These are phyloP conservation scores for Durotheca rogersii DNA, from an alignment of 495 filamentous ascomycete genomes.

Conservation along the genomic window DNA sequence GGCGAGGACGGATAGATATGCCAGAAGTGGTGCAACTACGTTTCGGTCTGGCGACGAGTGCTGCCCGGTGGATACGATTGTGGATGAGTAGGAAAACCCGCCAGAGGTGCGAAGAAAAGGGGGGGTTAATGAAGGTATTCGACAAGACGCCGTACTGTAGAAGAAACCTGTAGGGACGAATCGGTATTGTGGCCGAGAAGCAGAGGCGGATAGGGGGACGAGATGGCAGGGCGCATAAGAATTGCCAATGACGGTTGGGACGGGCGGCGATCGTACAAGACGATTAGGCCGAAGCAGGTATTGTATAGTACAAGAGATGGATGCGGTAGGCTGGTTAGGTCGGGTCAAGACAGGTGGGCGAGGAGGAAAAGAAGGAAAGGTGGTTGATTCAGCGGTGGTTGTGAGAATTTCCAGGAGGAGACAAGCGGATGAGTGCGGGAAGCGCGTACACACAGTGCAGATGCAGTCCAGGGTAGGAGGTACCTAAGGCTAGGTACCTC, in stretches of 20 bases:
- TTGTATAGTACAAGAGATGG: slow-evolving; percentile 28
- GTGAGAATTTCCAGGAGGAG: slow-evolving; percentile 27
- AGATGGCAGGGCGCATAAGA: too few species aligned
- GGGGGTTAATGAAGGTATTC: slow-evolving; percentile 28
- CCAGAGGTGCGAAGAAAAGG: slow-evolving; percentile 13
- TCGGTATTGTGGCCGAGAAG: slow-evolving; percentile 15
- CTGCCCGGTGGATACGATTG: slow-evolving; percentile 8
- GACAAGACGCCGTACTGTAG: slow-evolving; percentile 26
- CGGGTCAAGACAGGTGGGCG: too few species aligned
- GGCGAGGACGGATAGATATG: slow-evolving; percentile 8
- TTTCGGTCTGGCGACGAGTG: slow-evolving; percentile 8
- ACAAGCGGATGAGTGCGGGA: slow-evolving; percentile 26
- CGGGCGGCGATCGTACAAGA: too few species aligned
- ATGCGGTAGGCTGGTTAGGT: slow-evolving; percentile 1
- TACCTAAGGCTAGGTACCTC: too few species aligned
- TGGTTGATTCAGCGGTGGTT: slow-evolving; percentile 9
- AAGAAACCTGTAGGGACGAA: slow-evolving; percentile 28
- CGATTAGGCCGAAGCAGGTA: slow-evolving; percentile 21
- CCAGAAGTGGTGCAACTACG: slow-evolving; percentile 13
- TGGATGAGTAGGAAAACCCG: background rate
- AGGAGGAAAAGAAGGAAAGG: slow-evolving; percentile 1
- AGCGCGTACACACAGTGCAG: background rate
- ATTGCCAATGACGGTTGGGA: too few species aligned
- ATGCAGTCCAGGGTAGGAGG: too few species aligned
- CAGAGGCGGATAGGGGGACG: slow-evolving; percentile 17